Evolutionary conservation across 108 stramenopile species (phyloP).

Genomic region (Conticribra weissflogii): DNA sequence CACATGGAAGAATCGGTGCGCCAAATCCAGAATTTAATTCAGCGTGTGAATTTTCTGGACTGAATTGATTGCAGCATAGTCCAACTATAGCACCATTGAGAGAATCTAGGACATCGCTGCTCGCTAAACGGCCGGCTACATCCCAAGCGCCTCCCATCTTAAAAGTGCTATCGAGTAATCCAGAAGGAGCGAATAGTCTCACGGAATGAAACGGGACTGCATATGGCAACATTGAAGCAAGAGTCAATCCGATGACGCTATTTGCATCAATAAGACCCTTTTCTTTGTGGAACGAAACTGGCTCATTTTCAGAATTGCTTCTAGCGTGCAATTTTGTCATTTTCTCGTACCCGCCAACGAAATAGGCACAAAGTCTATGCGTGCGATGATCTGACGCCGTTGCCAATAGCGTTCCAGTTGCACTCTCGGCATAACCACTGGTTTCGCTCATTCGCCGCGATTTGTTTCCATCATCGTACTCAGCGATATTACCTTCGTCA

Average conservation of each 20-base stretch:
- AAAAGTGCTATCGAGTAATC: constrained; percentile 25
- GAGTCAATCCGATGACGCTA: constrained; percentile 61
- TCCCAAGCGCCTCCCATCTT: constrained; percentile 23
- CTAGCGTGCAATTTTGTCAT: constrained; percentile 37
- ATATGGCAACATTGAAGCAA: constrained; percentile 51
- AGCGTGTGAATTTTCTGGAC: constrained; percentile 7
- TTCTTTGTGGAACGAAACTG: constrained; percentile 32
- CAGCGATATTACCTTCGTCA: constrained; percentile 11
- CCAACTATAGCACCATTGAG: constrained; percentile 79
- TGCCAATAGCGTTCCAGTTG: constrained; percentile 31
- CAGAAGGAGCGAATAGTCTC: constrained; percentile 27
- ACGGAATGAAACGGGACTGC: constrained; percentile 50
- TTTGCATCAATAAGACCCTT: constrained; percentile 58
- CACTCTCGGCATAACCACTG: background rate
- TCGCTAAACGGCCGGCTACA: constrained; percentile 31
- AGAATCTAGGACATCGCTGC: constrained; percentile 49
- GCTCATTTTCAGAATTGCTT: constrained; percentile 20
- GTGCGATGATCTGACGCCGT: constrained; percentile 56
- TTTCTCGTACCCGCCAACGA: constrained; percentile 47
- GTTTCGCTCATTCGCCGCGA: constrained; percentile 2
- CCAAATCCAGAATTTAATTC: constrained; percentile 14
- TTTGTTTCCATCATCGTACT: constrained; percentile 1
- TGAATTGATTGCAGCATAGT: constrained; percentile 51
- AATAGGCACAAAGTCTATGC: constrained; percentile 76
- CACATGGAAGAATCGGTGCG: constrained; percentile 46